phyloP scores from a whole-genome alignment of 2,329 filamentous ascomycete genomes.

The Colletotrichum theobromicola region DNA sequence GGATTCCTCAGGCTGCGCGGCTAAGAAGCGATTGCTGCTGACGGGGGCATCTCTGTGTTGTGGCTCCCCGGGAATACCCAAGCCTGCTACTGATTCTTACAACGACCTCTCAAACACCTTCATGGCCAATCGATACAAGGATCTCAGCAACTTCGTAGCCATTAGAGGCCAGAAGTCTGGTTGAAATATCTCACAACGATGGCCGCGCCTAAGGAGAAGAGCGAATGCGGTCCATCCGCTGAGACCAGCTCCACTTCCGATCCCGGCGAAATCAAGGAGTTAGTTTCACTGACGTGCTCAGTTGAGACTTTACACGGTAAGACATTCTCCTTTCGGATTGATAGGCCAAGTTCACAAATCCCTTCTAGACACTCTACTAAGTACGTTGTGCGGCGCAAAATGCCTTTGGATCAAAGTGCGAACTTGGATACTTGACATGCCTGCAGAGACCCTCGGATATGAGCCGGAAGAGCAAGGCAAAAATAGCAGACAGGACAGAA shows the following conservation, averaged over 20 bases:
- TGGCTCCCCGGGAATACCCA: not conserved
- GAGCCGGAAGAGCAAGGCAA: accelerated
- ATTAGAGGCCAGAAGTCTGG: not conserved
- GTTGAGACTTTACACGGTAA: not conserved
- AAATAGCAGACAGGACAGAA: not conserved
- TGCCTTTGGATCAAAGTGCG: not conserved
- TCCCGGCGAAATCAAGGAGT: not conserved
- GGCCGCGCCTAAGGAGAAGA: too few relatives aligned
- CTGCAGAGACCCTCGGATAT: not conserved
- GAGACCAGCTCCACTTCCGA: not conserved
- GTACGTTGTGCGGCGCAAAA: too few relatives aligned
- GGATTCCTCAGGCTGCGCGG: accelerated
- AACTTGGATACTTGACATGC: not conserved
- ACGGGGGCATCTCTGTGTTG: not conserved
- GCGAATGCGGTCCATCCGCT: accelerated
- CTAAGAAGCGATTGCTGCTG: not conserved
- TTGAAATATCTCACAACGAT: accelerated
- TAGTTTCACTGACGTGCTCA: not conserved
- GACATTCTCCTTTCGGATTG: not conserved
- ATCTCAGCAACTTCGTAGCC: too few relatives aligned
- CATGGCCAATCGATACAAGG: too few relatives aligned
- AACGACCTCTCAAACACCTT: too few relatives aligned
- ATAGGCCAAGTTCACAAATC: too few relatives aligned
- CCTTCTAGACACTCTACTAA: too few relatives aligned
- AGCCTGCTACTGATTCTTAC: not conserved